Percentiles rank a stretch among this genome's conserved stretches.
These are phyloP conservation scores for Maudiozyma bulderi DNA, from an alignment of 805 yeast genomes.

Conservation along the genomic window DNA sequence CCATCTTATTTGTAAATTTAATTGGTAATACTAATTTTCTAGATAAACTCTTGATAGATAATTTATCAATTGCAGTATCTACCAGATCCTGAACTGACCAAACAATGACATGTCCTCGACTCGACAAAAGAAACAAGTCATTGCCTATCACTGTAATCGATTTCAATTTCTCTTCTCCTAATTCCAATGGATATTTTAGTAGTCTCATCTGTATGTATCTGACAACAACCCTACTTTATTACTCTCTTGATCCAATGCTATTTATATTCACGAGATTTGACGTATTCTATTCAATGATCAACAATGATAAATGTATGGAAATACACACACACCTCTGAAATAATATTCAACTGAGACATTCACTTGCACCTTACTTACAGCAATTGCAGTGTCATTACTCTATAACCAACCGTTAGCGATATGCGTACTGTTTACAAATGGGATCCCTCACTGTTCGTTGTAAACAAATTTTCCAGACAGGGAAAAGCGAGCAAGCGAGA, in stretches of 20 bases:
- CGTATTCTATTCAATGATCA: too few species aligned
- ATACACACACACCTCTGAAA: too few species aligned
- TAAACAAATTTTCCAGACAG: too few species aligned
- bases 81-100: constrained; percentile 20
- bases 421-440: too few species aligned
- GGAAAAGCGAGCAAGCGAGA: too few species aligned
- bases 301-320: too few species aligned
- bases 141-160: constrained; percentile 16
- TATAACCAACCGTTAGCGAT: too few species aligned
- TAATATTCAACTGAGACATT: too few species aligned
- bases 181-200: constrained; percentile 19
- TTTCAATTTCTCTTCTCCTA: constrained; percentile 19
- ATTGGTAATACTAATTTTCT: neutral
- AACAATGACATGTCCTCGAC: constrained; percentile 20
- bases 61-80: constrained; percentile 24
- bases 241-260: neutral
- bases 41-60: constrained; percentile 11
- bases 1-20: neutral
- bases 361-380: too few species aligned
- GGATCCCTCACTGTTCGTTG: too few species aligned
- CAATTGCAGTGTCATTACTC: too few species aligned
- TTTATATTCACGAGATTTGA: neutral
- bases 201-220: constrained; percentile 19
- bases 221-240: neutral
- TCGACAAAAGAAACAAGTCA: constrained; percentile 14